Conservation (phyloP, 441 rosid species). For the Breynia disticha region DNA sequence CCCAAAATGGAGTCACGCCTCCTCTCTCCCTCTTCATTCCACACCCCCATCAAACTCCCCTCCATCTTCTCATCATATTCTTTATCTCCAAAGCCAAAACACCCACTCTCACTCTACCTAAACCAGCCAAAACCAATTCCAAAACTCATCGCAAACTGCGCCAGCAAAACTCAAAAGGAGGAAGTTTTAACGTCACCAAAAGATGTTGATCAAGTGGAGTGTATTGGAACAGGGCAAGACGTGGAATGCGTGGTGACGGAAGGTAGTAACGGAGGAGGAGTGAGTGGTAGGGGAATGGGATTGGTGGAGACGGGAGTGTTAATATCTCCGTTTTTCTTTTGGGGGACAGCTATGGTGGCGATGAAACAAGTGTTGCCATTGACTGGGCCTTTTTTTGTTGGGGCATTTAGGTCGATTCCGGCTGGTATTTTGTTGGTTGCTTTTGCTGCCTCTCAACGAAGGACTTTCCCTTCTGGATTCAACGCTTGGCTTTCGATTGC, state of each 20-base stretch:
- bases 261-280: neutral
- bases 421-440: constrained; percentile 59
- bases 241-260: constrained; percentile 37
- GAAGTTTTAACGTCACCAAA: no score
- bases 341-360: constrained; percentile 98
- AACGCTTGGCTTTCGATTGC: constrained; percentile 72
- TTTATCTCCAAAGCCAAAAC: no score
- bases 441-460: constrained; percentile 54
- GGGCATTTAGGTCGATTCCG: constrained; percentile 73
- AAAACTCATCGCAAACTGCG: no score
- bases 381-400: constrained; percentile 71
- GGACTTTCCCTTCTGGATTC: constrained; percentile 51
- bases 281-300: neutral
- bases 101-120: no score
- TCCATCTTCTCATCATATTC: no score
- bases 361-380: constrained; percentile 94
- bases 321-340: constrained; percentile 85
- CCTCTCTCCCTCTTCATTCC: no score
- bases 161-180: no score
- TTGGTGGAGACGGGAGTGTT: constrained; percentile 26
- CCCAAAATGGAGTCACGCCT: no score
- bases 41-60: no score
- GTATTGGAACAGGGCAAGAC: constrained; percentile 53
- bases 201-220: constrained; percentile 22
- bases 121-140: no score